A percentile compares a stretch with the other conserved stretches of the same genome.
These are phyloP conservation scores for Lasiodiplodia sp. DNA, from an alignment of 2,329 filamentous ascomycete species.

Conservation along the genomic window DNA sequence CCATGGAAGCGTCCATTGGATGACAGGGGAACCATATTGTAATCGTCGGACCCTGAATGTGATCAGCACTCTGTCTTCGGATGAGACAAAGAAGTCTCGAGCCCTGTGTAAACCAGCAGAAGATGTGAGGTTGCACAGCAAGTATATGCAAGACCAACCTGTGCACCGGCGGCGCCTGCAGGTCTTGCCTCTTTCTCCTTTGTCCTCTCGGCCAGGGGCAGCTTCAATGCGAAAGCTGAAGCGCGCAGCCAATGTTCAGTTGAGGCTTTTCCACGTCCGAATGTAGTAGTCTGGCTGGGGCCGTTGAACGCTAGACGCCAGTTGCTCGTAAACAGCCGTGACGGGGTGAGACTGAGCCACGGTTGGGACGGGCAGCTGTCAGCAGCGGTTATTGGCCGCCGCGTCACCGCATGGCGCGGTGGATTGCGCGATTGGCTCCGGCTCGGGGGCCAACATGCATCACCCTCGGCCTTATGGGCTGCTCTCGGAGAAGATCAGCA, in stretches of 20 bases:
- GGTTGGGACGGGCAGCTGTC: not conserved
- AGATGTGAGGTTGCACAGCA: not conserved
- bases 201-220: not conserved
- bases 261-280: not conserved
- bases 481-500: slow-evolving; percentile 5
- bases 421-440: not conserved
- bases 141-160: not conserved
- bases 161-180: slow-evolving; percentile 7
- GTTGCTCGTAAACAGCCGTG: not conserved
- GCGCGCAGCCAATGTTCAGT: not conserved
- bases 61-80: not conserved
- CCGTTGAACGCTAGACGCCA: not conserved
- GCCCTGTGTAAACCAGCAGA: slow-evolving; percentile 1
- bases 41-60: not conserved
- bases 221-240: not conserved
- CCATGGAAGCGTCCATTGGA: not conserved
- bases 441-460: not conserved
- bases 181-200: not conserved
- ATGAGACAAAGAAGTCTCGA: not conserved
- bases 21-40: not conserved
- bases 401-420: slow-evolving; percentile 11
- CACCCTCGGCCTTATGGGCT: not conserved
- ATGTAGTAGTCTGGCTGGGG: no score
- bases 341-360: not conserved
- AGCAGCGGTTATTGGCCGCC: slow-evolving; percentile 15